phyloP scores from a whole-genome alignment of 2,329 filamentous ascomycete genomes.

The Aspergillus fumigatus region DNA sequence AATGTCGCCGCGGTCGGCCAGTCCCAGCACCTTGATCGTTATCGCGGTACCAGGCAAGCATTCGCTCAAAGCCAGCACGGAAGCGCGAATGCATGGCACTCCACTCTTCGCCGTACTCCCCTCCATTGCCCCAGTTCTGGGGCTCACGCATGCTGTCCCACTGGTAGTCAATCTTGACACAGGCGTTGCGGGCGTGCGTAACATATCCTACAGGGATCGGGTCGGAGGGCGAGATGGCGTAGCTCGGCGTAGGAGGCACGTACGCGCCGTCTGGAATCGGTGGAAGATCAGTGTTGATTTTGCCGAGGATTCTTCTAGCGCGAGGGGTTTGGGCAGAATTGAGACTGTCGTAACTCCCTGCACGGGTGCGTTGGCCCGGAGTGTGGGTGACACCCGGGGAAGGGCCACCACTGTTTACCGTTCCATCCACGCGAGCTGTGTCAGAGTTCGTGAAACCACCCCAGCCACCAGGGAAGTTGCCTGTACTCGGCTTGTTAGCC shows the following conservation, averaged over 20 bases:
- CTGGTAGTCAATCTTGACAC: slow-evolving; percentile 81
- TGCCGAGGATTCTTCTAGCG: slow-evolving; percentile 22
- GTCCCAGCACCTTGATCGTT: slow-evolving; percentile 30
- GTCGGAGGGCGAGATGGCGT: slow-evolving; percentile 74
- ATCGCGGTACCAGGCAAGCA: slow-evolving; percentile 77
- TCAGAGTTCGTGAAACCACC: slow-evolving; percentile 37
- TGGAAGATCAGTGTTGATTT: slow-evolving; percentile 29
- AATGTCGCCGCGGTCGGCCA: slow-evolving; percentile 12
- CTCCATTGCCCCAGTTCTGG: slow-evolving; percentile 80
- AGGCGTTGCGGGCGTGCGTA: slow-evolving; percentile 82
- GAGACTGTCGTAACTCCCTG: slow-evolving; percentile 44
- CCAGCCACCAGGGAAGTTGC: slow-evolving; percentile 56
- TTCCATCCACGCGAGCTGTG: slow-evolving; percentile 20
- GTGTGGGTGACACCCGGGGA: not conserved
- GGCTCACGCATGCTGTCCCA: slow-evolving; percentile 88
- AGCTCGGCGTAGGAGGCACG: slow-evolving; percentile 70
- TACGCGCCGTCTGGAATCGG: slow-evolving; percentile 50
- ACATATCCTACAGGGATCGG: slow-evolving; percentile 86
- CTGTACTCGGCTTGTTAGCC: slow-evolving; percentile 33
- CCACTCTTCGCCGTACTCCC: slow-evolving; percentile 90
- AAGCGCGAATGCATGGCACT: slow-evolving; percentile 91
- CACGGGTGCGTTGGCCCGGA: slow-evolving; percentile 40
- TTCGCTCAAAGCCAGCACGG: slow-evolving; percentile 67
- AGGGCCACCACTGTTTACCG: slow-evolving; percentile 4
- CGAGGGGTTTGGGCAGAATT: slow-evolving; percentile 18